Evolutionary conservation across 495 filamentous ascomycete genomes (phyloP), one percentile per base, ranked within the genome.

Genomic region (Podospora sp.): DNA sequence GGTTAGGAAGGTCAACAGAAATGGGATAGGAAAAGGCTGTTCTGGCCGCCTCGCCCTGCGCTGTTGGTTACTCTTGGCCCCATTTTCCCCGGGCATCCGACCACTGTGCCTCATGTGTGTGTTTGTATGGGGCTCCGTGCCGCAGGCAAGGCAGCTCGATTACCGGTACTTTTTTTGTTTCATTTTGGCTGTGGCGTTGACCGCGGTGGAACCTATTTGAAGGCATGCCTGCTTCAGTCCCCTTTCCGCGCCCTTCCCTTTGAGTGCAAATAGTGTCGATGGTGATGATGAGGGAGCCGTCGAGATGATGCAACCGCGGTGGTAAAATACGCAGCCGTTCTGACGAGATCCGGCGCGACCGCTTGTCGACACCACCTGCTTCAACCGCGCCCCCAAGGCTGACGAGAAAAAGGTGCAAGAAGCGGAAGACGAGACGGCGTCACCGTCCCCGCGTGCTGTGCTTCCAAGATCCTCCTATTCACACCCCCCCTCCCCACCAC

Each of bases 261-360:
- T 36, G 33, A 5, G 5, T 5, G 33, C 6, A 12, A 36, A 12
- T 36, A 2, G 14, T 46, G 11, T 46, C 11, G 40, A 46, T 46
- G 40, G 5, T 33, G 29, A 33, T 33, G 29, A 33, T 57, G n/a
- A 4, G 53, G 12, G 1, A 57, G 5, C 20, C 6, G 24, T 57
- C 53, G 24, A 26, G 4, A 22, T 26, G 52, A 22, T 22, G 24
- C 24, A 11, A 11, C 2, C 3, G 52, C 8, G n/a, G 52, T 55
- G 52, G 52, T 55, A 55, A 55, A 55, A 21, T 55, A 2, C 9
- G 56, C 25, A 27, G 21, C 56, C n/a, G n/a, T 22, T 33, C 56
- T 33, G 56, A 29, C 56, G 25, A 59, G 56, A 59, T 59, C 56
- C 56, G 56, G 56, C 5, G 56, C 26, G 5, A 29, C 56, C 56